A percentile compares a stretch with the other conserved stretches of the same genome.
These are phyloP conservation scores for Chrysoporthe puriensis DNA, from an alignment of 2,329 filamentous ascomycete genomes.

Conservation along the genomic window DNA sequence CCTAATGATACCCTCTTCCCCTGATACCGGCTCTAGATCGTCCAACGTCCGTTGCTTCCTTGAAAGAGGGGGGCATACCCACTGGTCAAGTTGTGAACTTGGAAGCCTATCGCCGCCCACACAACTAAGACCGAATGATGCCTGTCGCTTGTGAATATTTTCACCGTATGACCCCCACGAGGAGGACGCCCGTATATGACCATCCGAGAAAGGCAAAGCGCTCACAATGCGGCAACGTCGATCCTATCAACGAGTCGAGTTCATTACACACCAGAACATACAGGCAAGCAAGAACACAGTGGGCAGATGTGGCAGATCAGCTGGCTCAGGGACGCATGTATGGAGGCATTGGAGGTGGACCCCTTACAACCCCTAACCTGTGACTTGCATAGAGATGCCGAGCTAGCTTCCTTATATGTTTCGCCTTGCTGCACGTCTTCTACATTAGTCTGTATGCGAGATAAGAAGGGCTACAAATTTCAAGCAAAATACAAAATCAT, in stretches of 20 bases:
- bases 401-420: slow-evolving; percentile 8
- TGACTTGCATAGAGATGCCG: slow-evolving; percentile 11
- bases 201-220: neutral
- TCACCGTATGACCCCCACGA: neutral
- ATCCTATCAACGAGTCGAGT: neutral
- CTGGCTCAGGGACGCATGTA: neutral
- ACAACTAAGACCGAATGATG: neutral
- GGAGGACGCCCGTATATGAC: neutral
- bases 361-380: neutral
- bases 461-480: slow-evolving; percentile 1
- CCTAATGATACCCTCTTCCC: too few relatives aligned
- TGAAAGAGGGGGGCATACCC: neutral
- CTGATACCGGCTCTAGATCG: neutral
- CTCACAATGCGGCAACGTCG: neutral
- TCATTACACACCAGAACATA: neutral
- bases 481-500: neutral
- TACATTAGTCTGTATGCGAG: slow-evolving; percentile 3
- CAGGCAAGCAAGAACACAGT: neutral
- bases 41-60: too few relatives aligned
- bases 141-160: neutral
- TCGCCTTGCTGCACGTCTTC: slow-evolving; percentile 9
- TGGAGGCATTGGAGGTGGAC: neutral
- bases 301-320: neutral
- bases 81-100: neutral
- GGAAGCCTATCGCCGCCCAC: neutral